phyloP scores from a whole-genome alignment of 108 stramenopile genomes.

The Parietichytrium sp. region DNA sequence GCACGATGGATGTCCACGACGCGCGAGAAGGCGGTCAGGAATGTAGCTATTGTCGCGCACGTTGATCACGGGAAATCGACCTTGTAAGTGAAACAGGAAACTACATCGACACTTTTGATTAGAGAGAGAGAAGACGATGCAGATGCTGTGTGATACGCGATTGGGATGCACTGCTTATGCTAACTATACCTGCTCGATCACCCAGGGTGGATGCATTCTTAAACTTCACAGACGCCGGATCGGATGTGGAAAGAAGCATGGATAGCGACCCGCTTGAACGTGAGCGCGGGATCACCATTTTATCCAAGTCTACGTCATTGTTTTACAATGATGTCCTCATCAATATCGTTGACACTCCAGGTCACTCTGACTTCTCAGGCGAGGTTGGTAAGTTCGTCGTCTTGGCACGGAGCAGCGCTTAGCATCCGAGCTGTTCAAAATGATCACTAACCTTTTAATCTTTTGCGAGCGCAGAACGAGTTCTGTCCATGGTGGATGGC shows the following conservation, averaged over 20 bases:
- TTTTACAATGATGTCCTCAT: conserved; percentile 85
- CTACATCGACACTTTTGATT: no score
- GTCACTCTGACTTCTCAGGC: conserved; percentile 98
- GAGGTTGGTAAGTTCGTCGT: no score
- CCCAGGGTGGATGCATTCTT: conserved; percentile 33
- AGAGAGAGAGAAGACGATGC: no score
- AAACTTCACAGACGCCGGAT: neutral
- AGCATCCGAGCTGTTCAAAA: no score
- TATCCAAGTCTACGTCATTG: conserved; percentile 94
- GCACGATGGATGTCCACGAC: no score
- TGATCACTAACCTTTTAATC: no score
- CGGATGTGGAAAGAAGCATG: conserved; percentile 87
- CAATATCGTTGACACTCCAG: conserved; percentile 98
- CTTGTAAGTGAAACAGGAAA: conserved; percentile 54
- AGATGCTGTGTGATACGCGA: no score
- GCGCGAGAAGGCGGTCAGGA: no score
- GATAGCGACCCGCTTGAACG: conserved; percentile 94
- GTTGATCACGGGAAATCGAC: conserved; percentile 87
- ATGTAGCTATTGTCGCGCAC: conserved; percentile 57
- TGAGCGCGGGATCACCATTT: conserved; percentile 97
- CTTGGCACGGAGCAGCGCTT: no score
- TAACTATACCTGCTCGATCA: no score
- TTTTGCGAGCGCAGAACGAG: no score
- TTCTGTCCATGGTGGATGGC: conserved; percentile 96
- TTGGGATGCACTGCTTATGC: no score